Evolutionary conservation across 148 eudicot species (phyloP), one percentile per base, ranked within the genome.

Genomic region (Limonium bicolor): DNA sequence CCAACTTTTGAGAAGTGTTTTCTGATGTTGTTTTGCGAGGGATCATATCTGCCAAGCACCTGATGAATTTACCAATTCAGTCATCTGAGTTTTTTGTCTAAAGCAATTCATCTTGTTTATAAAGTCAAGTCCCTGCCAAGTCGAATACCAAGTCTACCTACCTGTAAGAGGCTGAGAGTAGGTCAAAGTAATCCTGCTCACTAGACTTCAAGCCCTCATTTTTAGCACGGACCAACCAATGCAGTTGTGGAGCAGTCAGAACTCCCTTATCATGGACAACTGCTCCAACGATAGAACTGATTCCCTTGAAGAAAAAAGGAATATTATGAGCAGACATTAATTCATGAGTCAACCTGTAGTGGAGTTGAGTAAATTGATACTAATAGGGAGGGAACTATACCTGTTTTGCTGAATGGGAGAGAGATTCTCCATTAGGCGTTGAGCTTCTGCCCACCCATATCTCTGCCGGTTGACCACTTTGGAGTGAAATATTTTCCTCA

Each of bases 221-320:
- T 63, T 66, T 78, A 13, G 73, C 82, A 63, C 84, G 95, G 43
- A 90, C 97, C 93, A 84, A 80, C 97, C 97, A 90, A 56, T 90
- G 97, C 50, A 90, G 67, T 55, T 80, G 95, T 31, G 97, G 95
- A 39, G 97, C 71, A 35, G 97, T 84, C 21, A 90, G 50, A 47
- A 84, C 58, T 56, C 95, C 97, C 84, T 74, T 64, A 59, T 84
- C 82, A 50, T 62, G 67, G 46, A 56, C 66, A 66, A 58, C 56
- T 35, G 80, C 75, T 43, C 87, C 76, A 27, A 68, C 55, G 49
- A 90, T 58, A 27, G 95, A 77, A 46, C 50, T 56, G 54, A 90
- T 71, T 55, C 97, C 97, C 97, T 90, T 50, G 51, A 30, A 33
- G 64, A 53, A 29, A 31, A 58, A 37, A 36, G 20, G 46, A 50